A percentile compares a stretch with the other conserved stretches of the same genome.
These are phyloP conservation scores for Casuarina glauca DNA, from an alignment of 306 rosid genomes.

Conservation along the genomic window DNA sequence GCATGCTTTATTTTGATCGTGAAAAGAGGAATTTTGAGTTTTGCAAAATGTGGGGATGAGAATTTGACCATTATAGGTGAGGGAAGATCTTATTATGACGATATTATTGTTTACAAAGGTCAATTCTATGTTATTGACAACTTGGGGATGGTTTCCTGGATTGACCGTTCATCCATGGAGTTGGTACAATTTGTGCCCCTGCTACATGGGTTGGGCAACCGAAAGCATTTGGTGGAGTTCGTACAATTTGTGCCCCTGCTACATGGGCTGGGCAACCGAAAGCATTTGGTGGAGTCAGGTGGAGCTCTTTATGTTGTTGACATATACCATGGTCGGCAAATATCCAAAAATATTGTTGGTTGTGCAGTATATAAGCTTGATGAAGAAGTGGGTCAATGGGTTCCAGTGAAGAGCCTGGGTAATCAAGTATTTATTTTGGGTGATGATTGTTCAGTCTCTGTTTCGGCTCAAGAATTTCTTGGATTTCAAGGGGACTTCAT, in stretches of 20 bases:
- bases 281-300: too few species aligned
- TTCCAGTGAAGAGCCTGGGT: too few species aligned
- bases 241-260: conserved; percentile 52
- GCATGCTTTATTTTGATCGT: conserved; percentile 35
- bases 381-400: too few species aligned
- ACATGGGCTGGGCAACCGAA: conserved; percentile 40
- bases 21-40: conserved; percentile 47
- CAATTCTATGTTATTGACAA: conserved; percentile 59
- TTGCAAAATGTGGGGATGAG: conserved; percentile 39
- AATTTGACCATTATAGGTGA: conserved; percentile 36
- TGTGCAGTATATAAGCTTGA: too few species aligned
- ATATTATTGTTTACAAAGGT: conserved; percentile 48
- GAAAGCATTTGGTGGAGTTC: conserved; percentile 53
- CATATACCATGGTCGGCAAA: too few species aligned
- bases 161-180: conserved; percentile 38
- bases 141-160: conserved; percentile 65
- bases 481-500: too few species aligned
- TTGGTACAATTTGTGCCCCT: conserved; percentile 53
- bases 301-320: too few species aligned
- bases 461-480: too few species aligned
- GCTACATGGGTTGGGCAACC: conserved; percentile 47
- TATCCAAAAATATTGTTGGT: too few species aligned
- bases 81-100: conserved; percentile 50
- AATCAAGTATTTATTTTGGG: too few species aligned
- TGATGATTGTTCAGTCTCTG: too few species aligned